Percentiles rank a stretch among this genome's conserved stretches.
Conservation (phyloP, 768 basidiomycete species). For the Hygrocybe punicea region DNA sequence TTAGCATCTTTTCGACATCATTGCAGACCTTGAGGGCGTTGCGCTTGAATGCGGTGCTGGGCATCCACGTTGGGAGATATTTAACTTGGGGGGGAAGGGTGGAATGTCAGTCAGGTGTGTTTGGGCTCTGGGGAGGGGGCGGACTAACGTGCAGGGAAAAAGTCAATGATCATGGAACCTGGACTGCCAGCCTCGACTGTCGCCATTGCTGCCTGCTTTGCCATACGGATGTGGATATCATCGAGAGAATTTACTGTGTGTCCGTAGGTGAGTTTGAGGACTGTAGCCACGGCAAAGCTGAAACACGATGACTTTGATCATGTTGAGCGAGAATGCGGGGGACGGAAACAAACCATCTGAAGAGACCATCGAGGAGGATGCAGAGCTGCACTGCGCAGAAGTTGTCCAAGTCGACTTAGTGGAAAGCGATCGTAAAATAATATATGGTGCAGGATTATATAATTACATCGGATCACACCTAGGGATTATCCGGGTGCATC, state of each 20-base stretch:
- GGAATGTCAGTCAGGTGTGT: background rate
- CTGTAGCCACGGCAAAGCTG: slow-evolving; percentile 47
- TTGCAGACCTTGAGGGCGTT: slow-evolving; percentile 41
- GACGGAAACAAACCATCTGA: no score
- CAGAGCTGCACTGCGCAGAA: no score
- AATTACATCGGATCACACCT: no score
- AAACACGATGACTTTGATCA: no score
- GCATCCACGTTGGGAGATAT: slow-evolving; percentile 50
- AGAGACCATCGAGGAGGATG: no score
- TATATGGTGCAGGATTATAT: no score
- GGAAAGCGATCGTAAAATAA: no score
- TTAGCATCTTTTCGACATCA: slow-evolving; percentile 48
- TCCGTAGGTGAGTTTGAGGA: slow-evolving; percentile 49
- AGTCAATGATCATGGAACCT: slow-evolving; percentile 48
- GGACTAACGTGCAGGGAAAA: slow-evolving; percentile 43
- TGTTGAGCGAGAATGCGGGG: no score
- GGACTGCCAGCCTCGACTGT: slow-evolving; percentile 47
- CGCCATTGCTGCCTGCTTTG: slow-evolving; percentile 44
- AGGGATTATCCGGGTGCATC: no score
- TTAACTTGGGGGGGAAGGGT: slow-evolving; percentile 21
- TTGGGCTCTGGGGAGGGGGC: no score
- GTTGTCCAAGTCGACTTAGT: no score
- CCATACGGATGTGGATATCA: slow-evolving; percentile 43
- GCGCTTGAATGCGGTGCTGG: slow-evolving; percentile 46
- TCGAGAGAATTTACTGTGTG: slow-evolving; percentile 43